These are phyloP conservation scores for Penicillium pancosmium DNA, from an alignment of 495 filamentous ascomycete species.

Conservation along the genomic window DNA sequence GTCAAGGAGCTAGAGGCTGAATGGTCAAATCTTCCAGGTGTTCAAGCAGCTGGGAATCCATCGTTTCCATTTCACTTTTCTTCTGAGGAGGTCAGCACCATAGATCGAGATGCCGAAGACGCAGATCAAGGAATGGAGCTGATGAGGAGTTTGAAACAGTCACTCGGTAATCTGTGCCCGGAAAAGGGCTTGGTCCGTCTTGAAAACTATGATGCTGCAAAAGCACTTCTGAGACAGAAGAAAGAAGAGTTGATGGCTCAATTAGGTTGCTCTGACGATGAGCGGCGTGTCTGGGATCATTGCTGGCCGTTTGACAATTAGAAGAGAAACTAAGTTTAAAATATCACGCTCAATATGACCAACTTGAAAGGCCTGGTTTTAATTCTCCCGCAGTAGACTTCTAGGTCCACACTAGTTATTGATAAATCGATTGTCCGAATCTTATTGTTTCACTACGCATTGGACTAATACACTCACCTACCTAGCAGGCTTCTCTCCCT, in stretches of 20 bases:
- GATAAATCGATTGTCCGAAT: too few species aligned
- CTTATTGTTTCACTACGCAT: too few species aligned
- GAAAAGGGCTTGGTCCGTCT: constrained; percentile 26
- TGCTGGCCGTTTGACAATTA: constrained; percentile 4
- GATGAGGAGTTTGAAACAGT: constrained; percentile 25
- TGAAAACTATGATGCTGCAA: constrained; percentile 15
- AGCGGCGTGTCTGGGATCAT: background rate
- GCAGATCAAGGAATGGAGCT: constrained; percentile 28
- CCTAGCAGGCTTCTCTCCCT: too few species aligned
- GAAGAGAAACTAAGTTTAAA: too few species aligned
- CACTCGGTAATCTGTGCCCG: constrained; percentile 26
- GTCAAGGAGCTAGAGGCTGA: constrained; percentile 25
- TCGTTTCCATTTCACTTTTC: constrained; percentile 27
- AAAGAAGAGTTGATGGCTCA: background rate
- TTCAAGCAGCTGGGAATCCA: constrained; percentile 26
- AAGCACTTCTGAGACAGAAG: background rate
- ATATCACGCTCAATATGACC: too few species aligned
- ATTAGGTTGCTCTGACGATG: background rate
- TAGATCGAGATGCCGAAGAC: constrained; percentile 27
- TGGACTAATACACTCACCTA: too few species aligned
- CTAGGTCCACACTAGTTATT: too few species aligned
- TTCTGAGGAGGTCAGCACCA: constrained; percentile 19
- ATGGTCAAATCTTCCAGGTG: constrained; percentile 28
- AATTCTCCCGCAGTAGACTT: background rate
- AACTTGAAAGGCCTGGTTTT: too few species aligned